Evolutionary conservation across 768 basidiomycete genomes (phyloP), one percentile per base, ranked within the genome.

Genomic region (Tremella yokohamensis): DNA sequence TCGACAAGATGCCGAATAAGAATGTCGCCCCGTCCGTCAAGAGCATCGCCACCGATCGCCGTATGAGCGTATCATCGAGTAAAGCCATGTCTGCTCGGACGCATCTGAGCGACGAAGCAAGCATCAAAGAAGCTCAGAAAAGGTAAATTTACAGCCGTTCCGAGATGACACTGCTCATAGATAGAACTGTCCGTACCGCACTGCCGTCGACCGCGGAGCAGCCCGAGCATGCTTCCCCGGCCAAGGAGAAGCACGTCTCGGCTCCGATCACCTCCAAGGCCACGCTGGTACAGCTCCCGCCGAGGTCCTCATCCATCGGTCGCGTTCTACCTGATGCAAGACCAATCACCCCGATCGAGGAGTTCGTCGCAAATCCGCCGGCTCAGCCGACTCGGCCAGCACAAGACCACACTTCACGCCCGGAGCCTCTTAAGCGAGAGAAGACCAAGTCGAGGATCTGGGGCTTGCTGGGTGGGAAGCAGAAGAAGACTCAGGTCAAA

Each of bases 381-480:
- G 7, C 42, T 15, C 22, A 18, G 8, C 42, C 39, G 12, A 40
- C 39, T 40, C 18, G 12, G 18, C 11, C 39, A 42, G 40, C n/a
- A 11, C 12, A 54, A n/a, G 15, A 45, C n/a, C n/a, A n/a, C 8
- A 34, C 44, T 6, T 13, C 24, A 24, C 47, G 49, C 22, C 60
- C 51, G 7, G 58, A 60, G 49, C 56, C 60, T 1, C 60, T 66
- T 29, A 66, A 64, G 50, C 59, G 54, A 51, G 69, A 68, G 37
- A 69, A 64, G 59, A 72, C 70, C 25, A 69, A 63, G 34, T 69
- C 67, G 9, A 59, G 56, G 55, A 59, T 72, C 8, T 72, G 70
- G 70, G 65, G 65, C 13, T 49, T 72, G 18, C 55, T 72, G 25
- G 61, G 57, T 8, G 58, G 64, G 13, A 66, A 59, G 40, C 37